Conservation (phyloP, 2,329 filamentous ascomycete genomes). For the Fusarium newnesense region DNA sequence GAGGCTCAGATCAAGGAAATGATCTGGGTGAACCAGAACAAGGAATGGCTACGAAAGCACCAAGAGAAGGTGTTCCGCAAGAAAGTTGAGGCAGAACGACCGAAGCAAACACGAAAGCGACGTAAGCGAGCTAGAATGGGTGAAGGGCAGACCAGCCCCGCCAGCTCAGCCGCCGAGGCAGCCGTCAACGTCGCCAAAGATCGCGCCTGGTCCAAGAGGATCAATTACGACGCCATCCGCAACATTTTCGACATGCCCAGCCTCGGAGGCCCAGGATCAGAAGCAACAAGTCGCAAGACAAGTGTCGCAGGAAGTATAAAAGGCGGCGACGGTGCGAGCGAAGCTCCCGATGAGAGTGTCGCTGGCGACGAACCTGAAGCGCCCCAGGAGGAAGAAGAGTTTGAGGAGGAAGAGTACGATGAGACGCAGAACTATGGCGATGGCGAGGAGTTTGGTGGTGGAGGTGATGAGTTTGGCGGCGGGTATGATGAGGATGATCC, state of each 20-base stretch:
- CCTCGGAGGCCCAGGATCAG: slow-evolving; percentile 59
- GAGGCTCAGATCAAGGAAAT: slow-evolving; percentile 87
- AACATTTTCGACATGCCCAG: slow-evolving; percentile 64
- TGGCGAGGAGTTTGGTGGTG: slow-evolving; percentile 48
- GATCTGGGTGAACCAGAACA: slow-evolving; percentile 95
- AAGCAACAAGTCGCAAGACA: slow-evolving; percentile 59
- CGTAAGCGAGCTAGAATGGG: slow-evolving; percentile 68
- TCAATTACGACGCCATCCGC: slow-evolving; percentile 75
- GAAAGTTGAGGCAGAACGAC: slow-evolving; percentile 68
- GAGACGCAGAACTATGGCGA: slow-evolving; percentile 49
- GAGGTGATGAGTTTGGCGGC: slow-evolving; percentile 44
- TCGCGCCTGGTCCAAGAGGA: slow-evolving; percentile 76
- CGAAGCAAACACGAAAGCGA: slow-evolving; percentile 67
- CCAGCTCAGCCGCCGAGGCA: slow-evolving; percentile 75
- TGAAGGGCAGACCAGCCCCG: slow-evolving; percentile 72
- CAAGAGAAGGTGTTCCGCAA: slow-evolving; percentile 84
- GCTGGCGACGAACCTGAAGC: slow-evolving; percentile 48
- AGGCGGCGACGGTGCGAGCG: slow-evolving; percentile 50
- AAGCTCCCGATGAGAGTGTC: slow-evolving; percentile 50
- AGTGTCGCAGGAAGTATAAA: slow-evolving; percentile 51
- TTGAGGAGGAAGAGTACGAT: slow-evolving; percentile 51
- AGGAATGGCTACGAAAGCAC: slow-evolving; percentile 88
- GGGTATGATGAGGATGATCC: slow-evolving; percentile 53
- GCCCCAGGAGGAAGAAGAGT: slow-evolving; percentile 49
- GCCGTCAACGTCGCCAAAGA: slow-evolving; percentile 75